Conservation (phyloP, 2,329 filamentous ascomycete species). For the Monilinia polystroma region DNA sequence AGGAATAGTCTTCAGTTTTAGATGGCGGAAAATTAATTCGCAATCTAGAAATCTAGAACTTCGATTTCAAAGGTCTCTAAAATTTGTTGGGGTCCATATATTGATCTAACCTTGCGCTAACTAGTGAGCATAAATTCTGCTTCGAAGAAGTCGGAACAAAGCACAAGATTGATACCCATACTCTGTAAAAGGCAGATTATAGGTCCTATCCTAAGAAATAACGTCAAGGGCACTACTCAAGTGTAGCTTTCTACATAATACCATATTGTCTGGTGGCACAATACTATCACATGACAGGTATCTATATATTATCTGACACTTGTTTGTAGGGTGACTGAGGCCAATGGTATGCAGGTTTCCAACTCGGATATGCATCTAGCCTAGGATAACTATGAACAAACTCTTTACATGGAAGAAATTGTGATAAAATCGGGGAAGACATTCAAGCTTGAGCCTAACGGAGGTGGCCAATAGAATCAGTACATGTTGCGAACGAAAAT, state of each 20-base stretch:
- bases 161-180: not conserved
- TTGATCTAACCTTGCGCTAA: not conserved
- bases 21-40: not conserved
- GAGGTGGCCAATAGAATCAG: not conserved
- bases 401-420: not conserved
- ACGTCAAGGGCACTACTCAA: not conserved
- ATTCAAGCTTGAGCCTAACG: conserved; percentile 1
- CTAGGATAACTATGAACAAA: not conserved
- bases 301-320: not conserved
- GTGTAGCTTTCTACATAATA: not conserved
- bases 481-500: conserved; percentile 5
- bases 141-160: not conserved
- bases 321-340: not conserved
- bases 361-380: conserved; percentile 17
- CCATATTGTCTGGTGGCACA: not conserved
- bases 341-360: conserved; percentile 19
- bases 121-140: not conserved
- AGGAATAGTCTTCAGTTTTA: not conserved
- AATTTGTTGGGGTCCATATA: not conserved
- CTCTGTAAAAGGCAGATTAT: too few relatives aligned
- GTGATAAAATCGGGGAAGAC: not conserved
- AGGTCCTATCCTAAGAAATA: not conserved
- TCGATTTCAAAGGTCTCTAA: not conserved
- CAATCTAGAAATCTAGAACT: not conserved
- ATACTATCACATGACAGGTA: not conserved